These are phyloP conservation scores for Neltuma alba DNA, from an alignment of 306 rosid species.

Conservation along the genomic window DNA sequence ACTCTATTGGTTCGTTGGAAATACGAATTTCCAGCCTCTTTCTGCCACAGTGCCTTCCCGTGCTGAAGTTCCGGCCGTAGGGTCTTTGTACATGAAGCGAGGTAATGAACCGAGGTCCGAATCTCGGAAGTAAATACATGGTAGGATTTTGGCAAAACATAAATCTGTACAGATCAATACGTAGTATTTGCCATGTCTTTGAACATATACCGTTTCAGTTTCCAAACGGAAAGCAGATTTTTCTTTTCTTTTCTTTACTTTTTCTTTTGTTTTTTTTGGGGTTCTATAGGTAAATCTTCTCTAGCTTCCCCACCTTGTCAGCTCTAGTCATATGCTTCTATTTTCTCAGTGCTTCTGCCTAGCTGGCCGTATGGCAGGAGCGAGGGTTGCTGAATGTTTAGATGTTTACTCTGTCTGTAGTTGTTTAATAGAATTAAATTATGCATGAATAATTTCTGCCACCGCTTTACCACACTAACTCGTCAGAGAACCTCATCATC, in stretches of 20 bases:
- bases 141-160: conserved; percentile 12
- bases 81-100: conserved; percentile 59
- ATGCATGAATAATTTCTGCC: background rate
- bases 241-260: background rate
- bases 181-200: conserved; percentile 20
- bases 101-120: conserved; percentile 54
- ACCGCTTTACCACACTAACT: background rate
- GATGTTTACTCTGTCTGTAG: background rate
- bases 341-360: background rate
- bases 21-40: conserved; percentile 89
- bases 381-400: background rate
- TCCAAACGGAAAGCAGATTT: background rate
- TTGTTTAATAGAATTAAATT: background rate
- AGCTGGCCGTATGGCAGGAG: background rate
- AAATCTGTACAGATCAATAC: conserved; percentile 41
- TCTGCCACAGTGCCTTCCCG: conserved; percentile 69
- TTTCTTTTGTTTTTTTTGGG: too few species aligned
- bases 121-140: conserved; percentile 45
- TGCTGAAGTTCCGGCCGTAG: conserved; percentile 65
- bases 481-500: background rate
- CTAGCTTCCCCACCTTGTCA: background rate
- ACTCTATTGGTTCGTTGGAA: conserved; percentile 97
- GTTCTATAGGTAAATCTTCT: background rate
- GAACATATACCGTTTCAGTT: background rate
- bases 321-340: background rate